Evolutionary conservation across 2,329 filamentous ascomycete genomes (phyloP).

Genomic region (Aspergillus ruber): DNA sequence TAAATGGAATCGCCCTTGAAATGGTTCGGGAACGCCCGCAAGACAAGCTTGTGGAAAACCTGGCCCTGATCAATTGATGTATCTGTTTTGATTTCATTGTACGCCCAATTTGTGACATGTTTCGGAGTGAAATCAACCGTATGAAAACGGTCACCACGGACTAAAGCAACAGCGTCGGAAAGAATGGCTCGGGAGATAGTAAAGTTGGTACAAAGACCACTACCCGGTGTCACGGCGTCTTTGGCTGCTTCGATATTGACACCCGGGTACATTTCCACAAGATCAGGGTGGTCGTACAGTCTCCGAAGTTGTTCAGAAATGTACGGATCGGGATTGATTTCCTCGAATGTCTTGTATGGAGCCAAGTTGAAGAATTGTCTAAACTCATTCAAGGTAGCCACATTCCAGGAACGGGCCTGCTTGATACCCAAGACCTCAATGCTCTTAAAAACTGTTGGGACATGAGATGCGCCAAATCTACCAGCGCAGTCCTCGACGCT

Average conservation of each 20-base stretch:
- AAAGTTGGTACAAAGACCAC: conserved; percentile 45
- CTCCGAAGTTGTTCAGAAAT: conserved; percentile 40
- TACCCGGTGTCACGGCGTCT: conserved; percentile 43
- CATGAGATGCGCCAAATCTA: conserved; percentile 53
- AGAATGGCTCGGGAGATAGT: conserved; percentile 40
- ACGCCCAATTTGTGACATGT: conserved; percentile 43
- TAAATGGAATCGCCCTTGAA: conserved; percentile 45
- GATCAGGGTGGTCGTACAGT: conserved; percentile 48
- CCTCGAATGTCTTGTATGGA: conserved; percentile 45
- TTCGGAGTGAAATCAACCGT: conserved; percentile 41
- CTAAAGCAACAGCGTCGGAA: conserved; percentile 42
- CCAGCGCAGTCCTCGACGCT: conserved; percentile 58
- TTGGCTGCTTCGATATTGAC: conserved; percentile 53
- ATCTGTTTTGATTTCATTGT: conserved; percentile 38
- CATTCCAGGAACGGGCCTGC: conserved; percentile 56
- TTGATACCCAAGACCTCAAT: conserved; percentile 60
- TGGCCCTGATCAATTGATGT: conserved; percentile 43
- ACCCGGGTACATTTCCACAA: conserved; percentile 54
- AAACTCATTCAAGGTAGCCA: conserved; percentile 55
- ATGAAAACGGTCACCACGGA: conserved; percentile 43
- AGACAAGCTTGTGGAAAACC: conserved; percentile 47
- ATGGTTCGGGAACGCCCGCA: conserved; percentile 46
- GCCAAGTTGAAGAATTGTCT: conserved; percentile 48
- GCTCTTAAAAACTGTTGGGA: conserved; percentile 52
- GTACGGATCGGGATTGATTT: conserved; percentile 47